Percentiles rank a stretch among this genome's conserved stretches.
These are phyloP conservation scores for Phytophthora sansomeana DNA, from an alignment of 352 stramenopile species.

Conservation along the genomic window DNA sequence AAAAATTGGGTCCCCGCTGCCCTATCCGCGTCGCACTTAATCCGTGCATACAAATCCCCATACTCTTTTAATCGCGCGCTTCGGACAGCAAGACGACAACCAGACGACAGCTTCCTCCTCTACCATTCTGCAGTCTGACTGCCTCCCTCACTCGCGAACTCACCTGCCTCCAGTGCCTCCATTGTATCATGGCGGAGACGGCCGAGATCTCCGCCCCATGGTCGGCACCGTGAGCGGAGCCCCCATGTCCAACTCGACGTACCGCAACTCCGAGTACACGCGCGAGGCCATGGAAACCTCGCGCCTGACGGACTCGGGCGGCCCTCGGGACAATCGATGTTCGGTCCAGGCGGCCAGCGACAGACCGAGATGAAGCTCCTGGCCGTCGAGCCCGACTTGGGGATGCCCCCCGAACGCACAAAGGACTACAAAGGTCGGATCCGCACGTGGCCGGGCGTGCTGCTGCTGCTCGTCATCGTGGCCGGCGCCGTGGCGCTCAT, in stretches of 20 bases:
- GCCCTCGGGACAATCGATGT: conserved; percentile 34
- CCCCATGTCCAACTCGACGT: conserved; percentile 41
- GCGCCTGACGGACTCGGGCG: conserved; percentile 46
- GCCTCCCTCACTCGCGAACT: conserved; percentile 28
- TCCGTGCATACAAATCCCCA: neutral
- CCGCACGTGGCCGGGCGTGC: conserved; percentile 65
- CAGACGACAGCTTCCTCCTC: conserved; percentile 12
- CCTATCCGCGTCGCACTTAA: neutral
- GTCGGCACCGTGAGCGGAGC: conserved; percentile 18
- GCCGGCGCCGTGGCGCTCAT: conserved; percentile 52
- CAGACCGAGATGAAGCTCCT: conserved; percentile 74
- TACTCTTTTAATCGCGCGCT: conserved; percentile 1
- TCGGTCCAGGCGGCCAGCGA: conserved; percentile 33
- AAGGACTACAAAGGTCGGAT: conserved; percentile 79
- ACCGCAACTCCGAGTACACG: conserved; percentile 56
- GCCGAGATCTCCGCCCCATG: conserved; percentile 46
- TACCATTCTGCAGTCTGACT: too few species aligned
- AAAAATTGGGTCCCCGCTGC: neutral
- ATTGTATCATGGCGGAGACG: conserved; percentile 12
- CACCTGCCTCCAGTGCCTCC: neutral
- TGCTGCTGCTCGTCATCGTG: conserved; percentile 59
- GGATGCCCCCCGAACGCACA: conserved; percentile 48
- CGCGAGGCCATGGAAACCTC: conserved; percentile 30
- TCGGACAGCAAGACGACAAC: conserved; percentile 20
- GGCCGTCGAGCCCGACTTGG: conserved; percentile 52